phyloP scores from a whole-genome alignment of 208 protist genomes.

The Herpetomonas muscarum region DNA sequence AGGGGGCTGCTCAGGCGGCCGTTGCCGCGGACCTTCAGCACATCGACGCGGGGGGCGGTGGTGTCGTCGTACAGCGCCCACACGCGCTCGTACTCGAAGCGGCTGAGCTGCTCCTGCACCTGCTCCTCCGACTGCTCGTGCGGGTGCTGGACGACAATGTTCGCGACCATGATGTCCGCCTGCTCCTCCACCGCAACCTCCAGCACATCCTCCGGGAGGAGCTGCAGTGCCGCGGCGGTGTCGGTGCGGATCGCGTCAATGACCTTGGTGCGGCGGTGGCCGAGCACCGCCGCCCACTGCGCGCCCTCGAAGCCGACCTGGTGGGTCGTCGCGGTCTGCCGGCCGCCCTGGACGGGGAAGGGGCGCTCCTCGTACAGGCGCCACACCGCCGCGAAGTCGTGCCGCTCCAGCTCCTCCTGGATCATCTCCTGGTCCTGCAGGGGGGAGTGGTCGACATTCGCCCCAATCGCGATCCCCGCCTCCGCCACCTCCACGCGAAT shows the following conservation, averaged over 20 bases:
- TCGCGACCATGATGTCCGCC: constrained; percentile 19
- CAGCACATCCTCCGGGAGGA: constrained; percentile 18
- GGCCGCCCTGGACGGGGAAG: neutral
- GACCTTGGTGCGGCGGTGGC: constrained; percentile 11
- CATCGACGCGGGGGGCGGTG: constrained; percentile 11
- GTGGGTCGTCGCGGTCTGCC: constrained; percentile 15
- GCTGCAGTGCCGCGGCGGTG: constrained; percentile 18
- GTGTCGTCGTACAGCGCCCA: constrained; percentile 28
- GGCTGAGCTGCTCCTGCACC: constrained; percentile 20
- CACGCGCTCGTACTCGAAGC: constrained; percentile 17
- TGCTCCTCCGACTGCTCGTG: constrained; percentile 1
- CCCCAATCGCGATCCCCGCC: constrained; percentile 19
- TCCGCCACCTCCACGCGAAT: constrained; percentile 22
- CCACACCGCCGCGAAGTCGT: constrained; percentile 12
- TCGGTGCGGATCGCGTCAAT: constrained; percentile 35
- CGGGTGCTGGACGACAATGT: constrained; percentile 24
- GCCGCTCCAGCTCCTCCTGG: constrained; percentile 11
- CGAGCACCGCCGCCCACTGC: constrained; percentile 30
- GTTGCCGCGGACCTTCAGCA: constrained; percentile 11
- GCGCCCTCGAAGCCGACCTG: constrained; percentile 46
- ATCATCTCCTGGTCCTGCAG: constrained; percentile 14
- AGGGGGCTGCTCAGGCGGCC: constrained; percentile 12
- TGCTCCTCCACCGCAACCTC: constrained; percentile 22
- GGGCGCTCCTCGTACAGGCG: constrained; percentile 14
- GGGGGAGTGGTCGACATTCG: constrained; percentile 31